Evolutionary conservation across 2,329 filamentous ascomycete species (phyloP), one percentile per base, ranked within the genome.

Genomic region (Paecilomyces variotii): DNA sequence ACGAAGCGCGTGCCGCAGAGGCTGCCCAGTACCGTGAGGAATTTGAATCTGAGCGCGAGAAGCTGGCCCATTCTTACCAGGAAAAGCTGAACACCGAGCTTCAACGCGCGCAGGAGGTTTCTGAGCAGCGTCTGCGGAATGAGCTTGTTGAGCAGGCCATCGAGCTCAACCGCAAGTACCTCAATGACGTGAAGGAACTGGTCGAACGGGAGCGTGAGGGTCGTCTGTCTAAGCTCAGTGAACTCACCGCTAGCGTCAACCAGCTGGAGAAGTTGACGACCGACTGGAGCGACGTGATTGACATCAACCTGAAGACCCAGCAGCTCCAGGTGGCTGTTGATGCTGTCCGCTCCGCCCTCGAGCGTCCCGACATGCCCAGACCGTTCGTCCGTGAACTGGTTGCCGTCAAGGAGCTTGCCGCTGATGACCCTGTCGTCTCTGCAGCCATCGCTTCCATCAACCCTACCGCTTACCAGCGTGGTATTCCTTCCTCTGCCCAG

Each of bases 391-490:
- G 87, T 62, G 94, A 99, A 79, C 86, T 99, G 12, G 90, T 96
- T 24, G 94, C 94, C 2, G 84, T 99, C 57, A 96, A 96, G 78
- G 91, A 97, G 75, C 90, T 96, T 65, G 90, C 91, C 3, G 82
- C 84, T 30, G 88, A 91, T 56, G 90, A 96, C 72, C 80, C 89
- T 0, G 88, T 97, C 4, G 91, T 99, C 60, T 87, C 91, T 66
- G 93, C 93, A 3, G 94, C 94, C 60, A 96, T 99, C 68, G 89
- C 90, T n/a, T 96, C 91, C 30, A 96, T 99, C 76, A 95, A 95
- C 79, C 94, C 94, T 2, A 80, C 84, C 10, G 91, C 94, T 24
- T 99, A 99, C 79, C 94, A 97, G 78, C 88, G 88, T 58, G 94
- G 94, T 60, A 87, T 99, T 59, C 86, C 91, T 26, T 91, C 89